Conservation (phyloP, 345 rosid genomes). For the Pugionium dolabratum region DNA sequence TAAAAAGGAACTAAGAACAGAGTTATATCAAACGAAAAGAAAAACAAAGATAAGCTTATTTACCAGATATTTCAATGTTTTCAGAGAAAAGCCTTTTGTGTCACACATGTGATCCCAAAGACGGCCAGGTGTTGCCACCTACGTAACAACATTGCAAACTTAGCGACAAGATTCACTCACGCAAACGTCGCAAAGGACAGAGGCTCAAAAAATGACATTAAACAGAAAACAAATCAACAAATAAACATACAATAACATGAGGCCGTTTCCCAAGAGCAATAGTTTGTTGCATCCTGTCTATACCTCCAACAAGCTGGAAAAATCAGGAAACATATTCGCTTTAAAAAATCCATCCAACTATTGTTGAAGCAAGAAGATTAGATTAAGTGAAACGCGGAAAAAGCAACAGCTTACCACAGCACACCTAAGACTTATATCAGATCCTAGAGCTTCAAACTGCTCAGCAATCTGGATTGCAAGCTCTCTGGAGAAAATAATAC, state of each 20-base stretch:
- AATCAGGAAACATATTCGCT: background rate
- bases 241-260: slow-evolving; percentile 65
- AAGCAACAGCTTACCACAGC: slow-evolving; percentile 67
- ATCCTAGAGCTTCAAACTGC: slow-evolving; percentile 90
- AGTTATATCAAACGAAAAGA: slow-evolving; percentile 3
- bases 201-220: background rate
- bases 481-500: slow-evolving; percentile 54
- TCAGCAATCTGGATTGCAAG: slow-evolving; percentile 95
- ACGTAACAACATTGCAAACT: slow-evolving; percentile 9
- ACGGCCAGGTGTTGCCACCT: slow-evolving; percentile 98
- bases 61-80: slow-evolving; percentile 81
- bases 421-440: slow-evolving; percentile 75
- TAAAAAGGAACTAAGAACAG: background rate
- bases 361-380: background rate
- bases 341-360: background rate
- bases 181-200: too few relatives aligned
- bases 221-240: background rate
- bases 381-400: background rate
- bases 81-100: slow-evolving; percentile 90
- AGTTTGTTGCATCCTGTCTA: slow-evolving; percentile 84
- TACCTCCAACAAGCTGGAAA: slow-evolving; percentile 90
- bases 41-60: slow-evolving; percentile 9
- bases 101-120: slow-evolving; percentile 82
- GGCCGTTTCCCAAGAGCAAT: slow-evolving; percentile 79
- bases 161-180: background rate